Evolutionary conservation across 1,139 yeast genomes (phyloP).

Genomic region (Entelexis paramagnoliae): DNA sequence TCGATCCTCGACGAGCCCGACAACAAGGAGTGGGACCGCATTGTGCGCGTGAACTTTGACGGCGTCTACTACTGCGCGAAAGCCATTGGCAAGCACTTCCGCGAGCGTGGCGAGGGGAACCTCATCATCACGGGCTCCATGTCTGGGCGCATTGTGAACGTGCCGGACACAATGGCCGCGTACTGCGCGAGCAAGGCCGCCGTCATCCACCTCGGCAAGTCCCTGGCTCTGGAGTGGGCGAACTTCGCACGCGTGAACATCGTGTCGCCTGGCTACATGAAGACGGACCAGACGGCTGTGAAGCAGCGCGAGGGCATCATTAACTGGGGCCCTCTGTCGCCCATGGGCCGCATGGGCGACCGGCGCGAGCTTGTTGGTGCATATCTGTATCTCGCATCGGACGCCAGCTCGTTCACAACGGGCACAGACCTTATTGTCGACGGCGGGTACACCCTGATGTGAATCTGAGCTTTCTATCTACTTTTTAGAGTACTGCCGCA

Average conservation of each 20-base stretch:
- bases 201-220: conserved; percentile 58
- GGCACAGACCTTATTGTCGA: conserved; percentile 75
- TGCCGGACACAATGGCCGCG: conserved; percentile 72
- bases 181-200: conserved; percentile 81
- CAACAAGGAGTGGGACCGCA: conserved; percentile 45
- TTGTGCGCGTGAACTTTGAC: conserved; percentile 49
- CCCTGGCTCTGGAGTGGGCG: conserved; percentile 79
- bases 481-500: too few species aligned
- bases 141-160: conserved; percentile 72
- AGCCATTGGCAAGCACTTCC: conserved; percentile 51
- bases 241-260: conserved; percentile 66
- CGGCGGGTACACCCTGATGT: conserved; percentile 59
- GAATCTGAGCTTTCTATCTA: not conserved
- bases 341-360: conserved; percentile 50
- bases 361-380: conserved; percentile 81
- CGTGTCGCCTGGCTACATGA: conserved; percentile 70
- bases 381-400: conserved; percentile 71
- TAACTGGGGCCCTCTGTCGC: conserved; percentile 51
- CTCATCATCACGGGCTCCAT: conserved; percentile 69
- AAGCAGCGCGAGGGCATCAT: conserved; percentile 36
- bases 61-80: conserved; percentile 58
- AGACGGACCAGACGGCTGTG: conserved; percentile 47
- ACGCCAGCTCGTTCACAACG: conserved; percentile 76
- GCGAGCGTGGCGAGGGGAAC: conserved; percentile 51
- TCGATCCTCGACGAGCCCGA: conserved; percentile 41